A percentile compares a stretch with the other conserved stretches of the same genome.
These are phyloP conservation scores for Somion occarium DNA, from an alignment of 1,284 basidiomycete genomes.

Conservation along the genomic window DNA sequence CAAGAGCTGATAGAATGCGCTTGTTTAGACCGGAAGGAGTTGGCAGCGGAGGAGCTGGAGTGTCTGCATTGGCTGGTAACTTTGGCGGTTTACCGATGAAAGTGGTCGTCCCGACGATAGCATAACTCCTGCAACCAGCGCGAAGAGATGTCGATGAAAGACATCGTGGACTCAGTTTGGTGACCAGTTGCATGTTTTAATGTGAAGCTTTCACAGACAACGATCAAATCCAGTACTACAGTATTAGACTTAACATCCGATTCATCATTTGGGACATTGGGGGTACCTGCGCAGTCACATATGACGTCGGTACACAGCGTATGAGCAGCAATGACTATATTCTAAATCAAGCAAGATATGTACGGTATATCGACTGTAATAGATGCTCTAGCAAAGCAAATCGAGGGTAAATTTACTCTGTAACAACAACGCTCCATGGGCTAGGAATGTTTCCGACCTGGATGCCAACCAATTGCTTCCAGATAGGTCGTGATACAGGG, in stretches of 20 bases:
- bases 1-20: conserved; percentile 18
- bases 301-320: background rate
- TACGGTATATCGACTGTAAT: background rate
- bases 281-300: conserved; percentile 1
- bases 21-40: conserved; percentile 10
- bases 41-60: conserved; percentile 17
- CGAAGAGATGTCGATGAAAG: background rate
- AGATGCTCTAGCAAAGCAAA: background rate
- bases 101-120: conserved; percentile 24
- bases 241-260: too few species aligned
- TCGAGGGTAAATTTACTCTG: background rate
- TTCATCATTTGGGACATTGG: background rate
- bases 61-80: conserved; percentile 4
- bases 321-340: too few species aligned
- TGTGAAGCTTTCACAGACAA: too few species aligned
- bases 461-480: conserved; percentile 83
- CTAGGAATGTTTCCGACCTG: conserved; percentile 85
- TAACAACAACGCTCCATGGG: conserved; percentile 73
- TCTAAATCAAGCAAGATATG: background rate
- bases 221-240: too few species aligned
- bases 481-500: conserved; percentile 75
- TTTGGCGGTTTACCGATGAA: conserved; percentile 20
- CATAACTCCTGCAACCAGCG: conserved; percentile 17
- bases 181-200: too few species aligned
- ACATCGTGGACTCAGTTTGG: background rate